These are phyloP conservation scores for Herpotrichia juniperi DNA, from an alignment of 2,329 filamentous ascomycete species.

Conservation along the genomic window DNA sequence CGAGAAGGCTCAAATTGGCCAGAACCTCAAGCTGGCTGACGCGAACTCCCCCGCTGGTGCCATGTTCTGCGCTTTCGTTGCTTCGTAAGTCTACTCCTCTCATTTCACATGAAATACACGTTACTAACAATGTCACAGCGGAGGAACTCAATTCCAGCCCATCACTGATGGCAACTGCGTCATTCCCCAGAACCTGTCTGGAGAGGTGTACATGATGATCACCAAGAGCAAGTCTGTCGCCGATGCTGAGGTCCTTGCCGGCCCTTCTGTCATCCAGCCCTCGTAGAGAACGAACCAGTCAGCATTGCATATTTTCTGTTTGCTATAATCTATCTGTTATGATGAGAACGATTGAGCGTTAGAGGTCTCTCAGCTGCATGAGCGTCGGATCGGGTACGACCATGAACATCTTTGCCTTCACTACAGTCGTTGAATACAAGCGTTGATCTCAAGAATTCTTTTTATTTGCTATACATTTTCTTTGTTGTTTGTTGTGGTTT, in stretches of 20 bases:
- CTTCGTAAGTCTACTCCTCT: constrained; percentile 52
- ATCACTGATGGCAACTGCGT: constrained; percentile 64
- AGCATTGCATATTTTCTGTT: constrained; percentile 14
- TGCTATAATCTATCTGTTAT: constrained; percentile 9
- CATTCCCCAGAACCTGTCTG: constrained; percentile 66
- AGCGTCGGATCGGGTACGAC: constrained; percentile 30
- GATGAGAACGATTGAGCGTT: constrained; percentile 11
- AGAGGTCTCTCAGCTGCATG: constrained; percentile 12
- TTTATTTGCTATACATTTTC: constrained; percentile 11
- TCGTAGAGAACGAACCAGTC: constrained; percentile 29
- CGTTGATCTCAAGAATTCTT: constrained; percentile 36
- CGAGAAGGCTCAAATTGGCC: constrained; percentile 48
- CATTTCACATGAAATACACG: constrained; percentile 29
- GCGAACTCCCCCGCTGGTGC: constrained; percentile 50
- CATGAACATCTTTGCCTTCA: constrained; percentile 27
- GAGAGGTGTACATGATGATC: constrained; percentile 71
- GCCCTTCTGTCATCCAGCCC: constrained; percentile 46
- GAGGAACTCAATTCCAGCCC: constrained; percentile 57
- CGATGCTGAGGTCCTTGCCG: constrained; percentile 65
- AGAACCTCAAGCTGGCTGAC: constrained; percentile 47
- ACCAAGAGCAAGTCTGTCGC: constrained; percentile 53
- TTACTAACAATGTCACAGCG: constrained; percentile 34
- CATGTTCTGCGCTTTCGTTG: constrained; percentile 70
- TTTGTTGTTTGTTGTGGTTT: constrained; percentile 11
- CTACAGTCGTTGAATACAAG: constrained; percentile 46